Evolutionary conservation across 352 stramenopile genomes (phyloP), one percentile per base, ranked within the genome.

Genomic region (Aphanomyces stellatus): DNA sequence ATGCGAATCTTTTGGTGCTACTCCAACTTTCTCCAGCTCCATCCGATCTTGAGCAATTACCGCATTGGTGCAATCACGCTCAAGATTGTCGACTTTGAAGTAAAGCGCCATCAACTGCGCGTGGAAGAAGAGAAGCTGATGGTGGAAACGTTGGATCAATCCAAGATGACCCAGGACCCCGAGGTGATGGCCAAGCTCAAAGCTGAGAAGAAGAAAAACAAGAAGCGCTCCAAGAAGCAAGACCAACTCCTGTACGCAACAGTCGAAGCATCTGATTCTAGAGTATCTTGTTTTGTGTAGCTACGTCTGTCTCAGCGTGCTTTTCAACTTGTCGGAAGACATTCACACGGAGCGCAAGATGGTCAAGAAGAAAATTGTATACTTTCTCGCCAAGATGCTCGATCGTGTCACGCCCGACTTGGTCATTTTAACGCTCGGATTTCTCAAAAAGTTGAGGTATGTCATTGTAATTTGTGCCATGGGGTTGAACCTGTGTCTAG

Each of bases 1-100:
- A 90, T 97, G 79, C 87, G 95, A 67, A 90, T 98, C 57, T 98
- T 98, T 69, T 96, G 93, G 74, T 93, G 90, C 61, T 97, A 98
- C 66, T 97, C 90, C 60, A 98, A 97, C 76, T 96, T 98, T 66
- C 71, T 96, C 53, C 90, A 98, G 74, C 91, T 98, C 62, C 95
- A 98, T 66, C 74, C 81, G 27, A 87, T 96, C 55, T 76, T 98
- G 33, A 81, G 78, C 55, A 98, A 95, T 71, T 96, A 98, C 73
- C 88, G 90, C 34, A 96, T 98, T 19, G 95, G 95, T 43, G 85
- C 89, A 31, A 84, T 98, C 51, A 97, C 90, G 41, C 83, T 98
- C 59, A 96, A 97, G 74, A 93, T 98, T 61, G 78, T 98, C 64
- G 89, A 97, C 61, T 97, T 98, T 42, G 93, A 98, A 75, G 79